A percentile compares a stretch with the other conserved stretches of the same genome.
Evolutionary conservation across 2,329 filamentous ascomycete genomes (phyloP).

Genomic region (Rugonectria rugulosa): DNA sequence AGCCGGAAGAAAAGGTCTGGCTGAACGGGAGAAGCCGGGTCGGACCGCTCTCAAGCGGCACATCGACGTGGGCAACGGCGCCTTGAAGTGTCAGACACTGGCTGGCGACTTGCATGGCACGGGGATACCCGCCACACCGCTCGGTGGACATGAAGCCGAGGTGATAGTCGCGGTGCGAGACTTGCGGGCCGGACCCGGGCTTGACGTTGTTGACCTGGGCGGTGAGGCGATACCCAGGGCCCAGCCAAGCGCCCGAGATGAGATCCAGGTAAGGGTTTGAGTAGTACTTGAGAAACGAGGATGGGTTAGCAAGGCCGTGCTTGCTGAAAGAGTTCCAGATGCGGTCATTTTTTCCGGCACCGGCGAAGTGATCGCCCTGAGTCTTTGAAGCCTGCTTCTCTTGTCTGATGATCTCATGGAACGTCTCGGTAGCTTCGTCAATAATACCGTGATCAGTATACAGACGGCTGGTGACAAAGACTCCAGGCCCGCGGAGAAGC

Average conservation of each 20-base stretch:
- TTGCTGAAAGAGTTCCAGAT: conserved; percentile 74
- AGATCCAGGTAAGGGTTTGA: conserved; percentile 64
- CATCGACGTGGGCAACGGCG: conserved; percentile 67
- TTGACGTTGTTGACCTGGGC: conserved; percentile 70
- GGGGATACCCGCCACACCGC: conserved; percentile 56
- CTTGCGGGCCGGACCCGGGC: conserved; percentile 64
- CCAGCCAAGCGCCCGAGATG: conserved; percentile 64
- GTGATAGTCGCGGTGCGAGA: conserved; percentile 69
- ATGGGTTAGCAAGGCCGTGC: conserved; percentile 59
- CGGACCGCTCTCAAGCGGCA: conserved; percentile 65
- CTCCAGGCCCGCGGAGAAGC: conserved; percentile 63
- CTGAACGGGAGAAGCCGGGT: conserved; percentile 68
- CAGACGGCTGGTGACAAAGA: conserved; percentile 64
- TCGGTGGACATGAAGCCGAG: conserved; percentile 66
- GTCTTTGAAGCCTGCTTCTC: conserved; percentile 46
- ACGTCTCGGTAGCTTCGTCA: conserved; percentile 55
- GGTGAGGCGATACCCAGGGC: conserved; percentile 66
- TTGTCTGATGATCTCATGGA: conserved; percentile 55
- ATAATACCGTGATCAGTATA: conserved; percentile 53
- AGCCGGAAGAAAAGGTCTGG: conserved; percentile 64
- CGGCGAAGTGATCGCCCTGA: conserved; percentile 68
- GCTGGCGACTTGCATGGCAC: conserved; percentile 59
- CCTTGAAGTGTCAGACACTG: conserved; percentile 69
- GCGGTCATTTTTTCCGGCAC: conserved; percentile 62
- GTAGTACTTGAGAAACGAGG: conserved; percentile 64